A percentile compares a stretch with the other conserved stretches of the same genome.
These are phyloP conservation scores for Fusarium agapanthi DNA, from an alignment of 2,329 filamentous ascomycete genomes.

Conservation along the genomic window DNA sequence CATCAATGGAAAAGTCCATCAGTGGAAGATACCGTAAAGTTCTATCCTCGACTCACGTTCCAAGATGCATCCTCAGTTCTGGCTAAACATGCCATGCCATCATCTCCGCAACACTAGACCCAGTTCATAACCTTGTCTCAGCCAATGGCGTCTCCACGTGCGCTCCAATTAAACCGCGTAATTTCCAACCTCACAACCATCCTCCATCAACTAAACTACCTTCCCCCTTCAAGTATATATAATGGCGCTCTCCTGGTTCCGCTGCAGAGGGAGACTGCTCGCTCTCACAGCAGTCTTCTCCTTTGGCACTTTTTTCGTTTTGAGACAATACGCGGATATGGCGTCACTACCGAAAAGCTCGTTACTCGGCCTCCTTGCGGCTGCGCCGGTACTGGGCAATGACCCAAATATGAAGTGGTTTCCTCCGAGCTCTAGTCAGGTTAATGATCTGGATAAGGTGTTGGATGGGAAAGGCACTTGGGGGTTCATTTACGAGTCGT, in stretches of 20 bases:
- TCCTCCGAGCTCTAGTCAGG: conserved; percentile 60
- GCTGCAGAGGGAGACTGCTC: conserved; percentile 4
- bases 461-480: conserved; percentile 70
- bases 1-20: not conserved
- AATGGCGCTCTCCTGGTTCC: conserved; percentile 23
- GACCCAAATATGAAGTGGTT: conserved; percentile 63
- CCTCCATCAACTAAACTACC: not conserved
- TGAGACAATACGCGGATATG: conserved; percentile 27
- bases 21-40: not conserved
- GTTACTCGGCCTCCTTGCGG: conserved; percentile 24
- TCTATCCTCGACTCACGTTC: not conserved
- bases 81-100: not conserved
- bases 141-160: conserved; percentile 31
- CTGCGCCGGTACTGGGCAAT: conserved; percentile 8
- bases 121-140: not conserved
- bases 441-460: conserved; percentile 69
- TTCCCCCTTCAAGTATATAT: not conserved
- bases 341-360: conserved; percentile 11
- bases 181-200: conserved; percentile 6
- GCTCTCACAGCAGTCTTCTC: conserved; percentile 7
- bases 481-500: conserved; percentile 78
- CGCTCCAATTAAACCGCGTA: conserved; percentile 22
- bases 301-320: not conserved
- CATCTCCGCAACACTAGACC: not conserved
- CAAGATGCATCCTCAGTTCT: not conserved